phyloP scores from a whole-genome alignment of 257 asterid genomes.

The Asclepias syriaca region DNA sequence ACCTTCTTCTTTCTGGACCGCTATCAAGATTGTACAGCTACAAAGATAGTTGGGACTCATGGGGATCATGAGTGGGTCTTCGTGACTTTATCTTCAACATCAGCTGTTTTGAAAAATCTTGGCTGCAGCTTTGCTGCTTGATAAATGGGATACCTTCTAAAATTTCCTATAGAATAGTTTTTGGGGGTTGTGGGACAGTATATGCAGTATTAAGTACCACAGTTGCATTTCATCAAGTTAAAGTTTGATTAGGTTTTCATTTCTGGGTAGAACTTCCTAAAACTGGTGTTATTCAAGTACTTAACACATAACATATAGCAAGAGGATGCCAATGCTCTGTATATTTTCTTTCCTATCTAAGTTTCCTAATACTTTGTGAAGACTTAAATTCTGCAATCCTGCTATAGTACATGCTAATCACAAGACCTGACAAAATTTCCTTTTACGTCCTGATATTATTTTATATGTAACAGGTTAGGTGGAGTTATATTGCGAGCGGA shows the following conservation, averaged over 20 bases:
- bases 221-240: neutral
- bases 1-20: constrained; percentile 3
- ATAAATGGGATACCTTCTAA: neutral
- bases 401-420: neutral
- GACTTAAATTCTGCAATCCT: neutral
- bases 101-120: neutral
- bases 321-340: neutral
- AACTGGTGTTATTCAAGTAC: neutral
- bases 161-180: neutral
- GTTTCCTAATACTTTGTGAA: neutral
- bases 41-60: neutral
- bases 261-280: neutral
- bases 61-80: neutral
- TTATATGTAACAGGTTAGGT: constrained; percentile 54
- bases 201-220: neutral
- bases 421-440: neutral
- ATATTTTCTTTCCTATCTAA: neutral
- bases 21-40: neutral
- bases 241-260: neutral
- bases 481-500: constrained; percentile 83
- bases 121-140: neutral
- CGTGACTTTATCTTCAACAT: neutral
- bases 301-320: neutral
- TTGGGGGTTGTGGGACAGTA: neutral
- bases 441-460: constrained; percentile 7